phyloP scores from a whole-genome alignment of 2,329 filamentous ascomycete species.

The Epichloe sibirici region DNA sequence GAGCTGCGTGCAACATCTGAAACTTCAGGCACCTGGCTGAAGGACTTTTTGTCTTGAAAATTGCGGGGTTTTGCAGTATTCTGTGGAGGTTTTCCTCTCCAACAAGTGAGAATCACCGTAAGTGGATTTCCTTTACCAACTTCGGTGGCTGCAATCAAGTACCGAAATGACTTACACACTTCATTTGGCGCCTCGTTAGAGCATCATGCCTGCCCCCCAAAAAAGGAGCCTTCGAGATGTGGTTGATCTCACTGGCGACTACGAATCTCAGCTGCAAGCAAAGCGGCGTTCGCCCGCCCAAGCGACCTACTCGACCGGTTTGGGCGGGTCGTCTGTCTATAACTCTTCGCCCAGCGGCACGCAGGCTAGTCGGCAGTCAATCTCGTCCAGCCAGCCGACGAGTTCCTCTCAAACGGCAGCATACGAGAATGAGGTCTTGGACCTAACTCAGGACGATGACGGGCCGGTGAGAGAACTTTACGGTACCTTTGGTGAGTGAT shows the following conservation, averaged over 20 bases:
- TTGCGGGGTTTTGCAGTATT: background rate
- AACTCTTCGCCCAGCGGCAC: slow-evolving; percentile 1
- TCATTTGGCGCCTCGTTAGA: background rate
- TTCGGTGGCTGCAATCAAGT: background rate
- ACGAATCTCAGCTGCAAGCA: slow-evolving; percentile 11
- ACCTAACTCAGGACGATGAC: slow-evolving; percentile 32
- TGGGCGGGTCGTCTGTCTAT: slow-evolving; percentile 11
- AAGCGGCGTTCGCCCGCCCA: slow-evolving; percentile 16
- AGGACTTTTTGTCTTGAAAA: background rate
- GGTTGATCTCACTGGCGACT: slow-evolving; percentile 31
- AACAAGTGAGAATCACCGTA: too few relatives aligned
- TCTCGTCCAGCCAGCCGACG: slow-evolving; percentile 4
- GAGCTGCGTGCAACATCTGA: background rate
- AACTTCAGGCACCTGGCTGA: background rate
- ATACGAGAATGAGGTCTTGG: slow-evolving; percentile 27
- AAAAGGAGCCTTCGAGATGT: slow-evolving; percentile 24
- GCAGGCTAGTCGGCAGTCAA: slow-evolving; percentile 5
- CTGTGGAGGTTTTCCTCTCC: too few relatives aligned
- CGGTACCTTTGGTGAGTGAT: slow-evolving; percentile 28
- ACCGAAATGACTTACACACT: background rate
- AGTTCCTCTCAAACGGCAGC: slow-evolving; percentile 1
- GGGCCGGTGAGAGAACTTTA: slow-evolving; percentile 32
- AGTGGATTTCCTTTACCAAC: background rate
- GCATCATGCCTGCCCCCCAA: slow-evolving; percentile 6
- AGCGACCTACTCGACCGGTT: slow-evolving; percentile 7